phyloP scores from a whole-genome alignment of 2,329 filamentous ascomycete genomes.

The Exophiala sp. region DNA sequence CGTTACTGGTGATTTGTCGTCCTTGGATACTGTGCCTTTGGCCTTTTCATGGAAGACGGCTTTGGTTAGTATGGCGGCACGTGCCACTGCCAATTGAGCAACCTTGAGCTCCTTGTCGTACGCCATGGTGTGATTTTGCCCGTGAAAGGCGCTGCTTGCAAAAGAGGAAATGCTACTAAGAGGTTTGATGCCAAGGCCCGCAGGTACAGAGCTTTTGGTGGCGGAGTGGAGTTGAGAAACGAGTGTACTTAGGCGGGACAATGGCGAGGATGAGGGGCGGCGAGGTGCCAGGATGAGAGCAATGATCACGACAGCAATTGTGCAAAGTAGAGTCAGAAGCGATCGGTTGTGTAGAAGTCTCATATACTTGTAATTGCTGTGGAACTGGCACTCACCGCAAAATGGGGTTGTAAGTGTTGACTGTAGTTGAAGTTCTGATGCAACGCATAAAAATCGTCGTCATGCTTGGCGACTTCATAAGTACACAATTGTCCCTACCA shows the following conservation, averaged over 20 bases:
- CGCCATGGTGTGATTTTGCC: constrained; percentile 34
- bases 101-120: constrained; percentile 78
- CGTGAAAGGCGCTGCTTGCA: not conserved
- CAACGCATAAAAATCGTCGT: no score
- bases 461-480: no score
- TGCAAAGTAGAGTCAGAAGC: constrained; percentile 6
- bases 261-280: constrained; percentile 2
- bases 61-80: constrained; percentile 72
- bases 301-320: constrained; percentile 16
- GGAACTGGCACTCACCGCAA: not conserved
- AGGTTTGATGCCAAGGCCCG: constrained; percentile 15
- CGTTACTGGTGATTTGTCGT: constrained; percentile 93
- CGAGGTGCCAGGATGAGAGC: constrained; percentile 23
- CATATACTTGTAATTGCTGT: constrained; percentile 1
- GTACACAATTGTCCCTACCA: no score
- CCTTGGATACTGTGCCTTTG: constrained; percentile 91
- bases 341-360: constrained; percentile 3
- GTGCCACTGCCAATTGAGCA: constrained; percentile 83
- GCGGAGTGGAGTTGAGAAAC: constrained; percentile 11
- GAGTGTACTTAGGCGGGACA: constrained; percentile 11
- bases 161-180: not conserved
- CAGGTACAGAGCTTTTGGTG: constrained; percentile 8
- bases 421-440: no score
- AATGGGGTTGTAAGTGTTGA: not conserved
- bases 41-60: constrained; percentile 81